Percentiles rank a stretch among this genome's conserved stretches.
phyloP scores from a whole-genome alignment of 306 rosid genomes.

The Corylus avellana region DNA sequence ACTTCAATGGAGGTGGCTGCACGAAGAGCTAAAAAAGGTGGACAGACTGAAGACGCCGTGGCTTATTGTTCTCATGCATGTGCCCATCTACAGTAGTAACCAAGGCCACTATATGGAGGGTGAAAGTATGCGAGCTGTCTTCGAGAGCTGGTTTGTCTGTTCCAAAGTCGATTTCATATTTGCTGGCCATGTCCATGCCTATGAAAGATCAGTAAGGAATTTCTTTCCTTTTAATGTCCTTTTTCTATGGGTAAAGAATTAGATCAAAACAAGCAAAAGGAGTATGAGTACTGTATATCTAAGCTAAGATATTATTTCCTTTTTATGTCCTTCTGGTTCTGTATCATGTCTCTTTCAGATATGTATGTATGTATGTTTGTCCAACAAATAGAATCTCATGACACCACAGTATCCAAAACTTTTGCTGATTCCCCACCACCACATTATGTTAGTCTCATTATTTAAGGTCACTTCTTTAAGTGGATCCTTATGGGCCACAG shows the following conservation, averaged over 20 bases:
- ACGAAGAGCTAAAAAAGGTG: slow-evolving; percentile 64
- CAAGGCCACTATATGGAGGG: slow-evolving; percentile 90
- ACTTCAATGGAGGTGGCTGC: slow-evolving; percentile 75
- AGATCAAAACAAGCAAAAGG: neutral
- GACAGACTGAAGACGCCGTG: slow-evolving; percentile 94
- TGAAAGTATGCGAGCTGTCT: slow-evolving; percentile 84
- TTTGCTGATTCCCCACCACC: neutral
- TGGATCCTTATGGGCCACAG: neutral
- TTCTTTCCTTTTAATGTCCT: slow-evolving; percentile 14
- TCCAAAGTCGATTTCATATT: slow-evolving; percentile 81
- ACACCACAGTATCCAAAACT: neutral
- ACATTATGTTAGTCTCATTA: neutral
- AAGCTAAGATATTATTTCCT: neutral
- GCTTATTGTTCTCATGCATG: slow-evolving; percentile 92
- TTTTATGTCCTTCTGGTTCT: neutral
- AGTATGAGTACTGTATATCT: neutral
- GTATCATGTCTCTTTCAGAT: neutral
- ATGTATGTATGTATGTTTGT: neutral
- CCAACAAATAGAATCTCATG: neutral
- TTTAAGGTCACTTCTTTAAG: neutral
- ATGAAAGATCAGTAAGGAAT: slow-evolving; percentile 88
- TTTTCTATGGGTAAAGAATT: neutral
- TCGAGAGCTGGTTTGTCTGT: slow-evolving; percentile 79
- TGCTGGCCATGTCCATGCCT: slow-evolving; percentile 99
- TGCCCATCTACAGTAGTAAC: slow-evolving; percentile 83